phyloP scores from a whole-genome alignment of 2,329 filamentous ascomycete genomes.

The Zarea fungicola region DNA sequence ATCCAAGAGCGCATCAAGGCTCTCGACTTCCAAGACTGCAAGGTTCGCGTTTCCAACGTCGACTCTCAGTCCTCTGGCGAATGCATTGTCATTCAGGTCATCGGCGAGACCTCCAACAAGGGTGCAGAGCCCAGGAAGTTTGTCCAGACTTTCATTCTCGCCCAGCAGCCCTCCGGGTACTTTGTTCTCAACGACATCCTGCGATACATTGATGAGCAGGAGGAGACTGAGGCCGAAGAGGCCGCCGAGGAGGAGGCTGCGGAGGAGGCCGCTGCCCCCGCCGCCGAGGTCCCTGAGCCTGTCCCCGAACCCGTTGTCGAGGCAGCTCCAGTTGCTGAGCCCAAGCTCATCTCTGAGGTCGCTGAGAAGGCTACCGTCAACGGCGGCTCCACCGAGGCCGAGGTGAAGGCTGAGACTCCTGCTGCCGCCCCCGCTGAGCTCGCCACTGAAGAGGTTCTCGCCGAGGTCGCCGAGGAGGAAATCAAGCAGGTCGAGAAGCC shows the following conservation, averaged over 20 bases:
- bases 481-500: conserved; percentile 60
- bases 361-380: conserved; percentile 20
- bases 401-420: conserved; percentile 30
- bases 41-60: conserved; percentile 96
- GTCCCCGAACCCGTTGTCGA: conserved; percentile 24
- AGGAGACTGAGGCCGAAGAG: conserved; percentile 60
- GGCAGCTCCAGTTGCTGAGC: conserved; percentile 12
- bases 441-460: conserved; percentile 44
- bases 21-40: conserved; percentile 94
- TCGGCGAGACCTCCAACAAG: conserved; percentile 96
- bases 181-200: conserved; percentile 98
- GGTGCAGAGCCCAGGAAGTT: conserved; percentile 89
- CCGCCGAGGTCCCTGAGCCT: conserved; percentile 23
- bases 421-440: conserved; percentile 21
- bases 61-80: conserved; percentile 90
- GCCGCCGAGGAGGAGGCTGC: conserved; percentile 27
- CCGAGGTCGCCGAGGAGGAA: conserved; percentile 54
- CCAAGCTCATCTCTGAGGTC: conserved; percentile 22
- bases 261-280: conserved; percentile 30
- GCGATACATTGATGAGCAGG: conserved; percentile 82
- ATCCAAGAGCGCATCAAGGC: conserved; percentile 94
- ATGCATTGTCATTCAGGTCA: conserved; percentile 96
- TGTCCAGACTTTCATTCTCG: conserved; percentile 94
- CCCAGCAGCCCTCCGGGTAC: conserved; percentile 92
- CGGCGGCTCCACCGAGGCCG: conserved; percentile 14